Base-by-base conservation (phyloP, 2,329 filamentous ascomycete species). In the Nemania sp. region DNA sequence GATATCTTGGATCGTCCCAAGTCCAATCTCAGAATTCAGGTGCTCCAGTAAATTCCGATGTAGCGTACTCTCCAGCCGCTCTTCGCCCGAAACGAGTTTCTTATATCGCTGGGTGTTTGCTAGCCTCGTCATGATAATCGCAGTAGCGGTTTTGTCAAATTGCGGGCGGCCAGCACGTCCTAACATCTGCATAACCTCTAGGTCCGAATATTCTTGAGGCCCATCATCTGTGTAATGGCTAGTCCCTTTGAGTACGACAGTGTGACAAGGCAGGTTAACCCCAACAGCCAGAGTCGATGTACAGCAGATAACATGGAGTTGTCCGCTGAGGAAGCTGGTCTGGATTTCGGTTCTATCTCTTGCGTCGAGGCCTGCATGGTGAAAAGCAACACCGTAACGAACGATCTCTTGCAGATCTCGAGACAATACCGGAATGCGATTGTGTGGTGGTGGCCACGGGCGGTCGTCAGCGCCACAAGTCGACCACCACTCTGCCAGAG, bases 131-230 rank as follows among this genome's bases (percentile, higher is more conserved):
- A 96, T 85, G 56, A 96, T 93, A 15, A 95, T 87, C 11, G 90
- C 92, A 40, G 87, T 82, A 2, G 90, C 91, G 59, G 79, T 90
- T 51, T 86, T 82, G 67, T 94, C 92, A 64, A 93, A 96, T 69
- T 96, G 92, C 5, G 92, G 91, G 18, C 91, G 82, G 1, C 92
- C 91, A 52, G 91, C 91, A 64, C 91, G 86, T 6, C 91, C 91
- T 50, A 96, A 83, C 91, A 96, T 96, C 69, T 96, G 91, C 88
- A 94, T 94, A 63, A 94, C 83, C 67, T 96, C 91, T 5, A 96
- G 79, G 71, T 95, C 91, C 0, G 90, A 87, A 66, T 92, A 92
- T 71, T 95, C 90, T 57, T 87, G 83, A 39, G 84, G 69, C 7
- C 76, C 80, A 6, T 81, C 79, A 58, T 86, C 83, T 58, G 85